Evolutionary conservation across 345 rosid species (phyloP).

Genomic region (Bruguiera sexangula): DNA sequence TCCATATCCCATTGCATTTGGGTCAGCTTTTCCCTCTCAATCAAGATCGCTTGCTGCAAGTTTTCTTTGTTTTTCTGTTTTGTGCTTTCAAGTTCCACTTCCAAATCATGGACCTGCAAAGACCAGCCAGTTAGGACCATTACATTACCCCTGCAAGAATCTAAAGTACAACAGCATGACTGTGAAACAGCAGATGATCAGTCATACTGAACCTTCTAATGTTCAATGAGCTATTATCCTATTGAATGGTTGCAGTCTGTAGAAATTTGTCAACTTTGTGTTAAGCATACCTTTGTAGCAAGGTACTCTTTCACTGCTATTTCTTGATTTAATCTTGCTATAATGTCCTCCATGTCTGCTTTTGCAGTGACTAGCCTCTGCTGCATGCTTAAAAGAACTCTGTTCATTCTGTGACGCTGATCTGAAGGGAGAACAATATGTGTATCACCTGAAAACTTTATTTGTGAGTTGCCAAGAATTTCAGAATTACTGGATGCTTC

Average conservation of each 20-base stretch:
- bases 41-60: constrained; percentile 77
- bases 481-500: constrained; percentile 43
- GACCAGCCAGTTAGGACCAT: constrained; percentile 14
- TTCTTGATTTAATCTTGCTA: constrained; percentile 88
- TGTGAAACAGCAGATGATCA: constrained; percentile 1
- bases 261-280: neutral
- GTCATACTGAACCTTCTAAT: neutral
- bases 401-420: constrained; percentile 75
- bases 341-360: constrained; percentile 97
- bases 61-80: constrained; percentile 89
- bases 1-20: constrained; percentile 99
- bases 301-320: constrained; percentile 84
- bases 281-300: constrained; percentile 59
- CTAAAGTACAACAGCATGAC: neutral
- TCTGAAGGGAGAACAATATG: constrained; percentile 75
- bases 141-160: neutral
- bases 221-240: neutral
- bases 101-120: constrained; percentile 85
- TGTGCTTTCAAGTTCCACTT: constrained; percentile 84
- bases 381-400: constrained; percentile 69
- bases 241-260: neutral
- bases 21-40: constrained; percentile 82
- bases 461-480: constrained; percentile 35
- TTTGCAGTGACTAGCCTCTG: constrained; percentile 76
- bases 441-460: constrained; percentile 46